phyloP scores from a whole-genome alignment of 1,284 basidiomycete genomes.

The Ceratobasidium sp. region DNA sequence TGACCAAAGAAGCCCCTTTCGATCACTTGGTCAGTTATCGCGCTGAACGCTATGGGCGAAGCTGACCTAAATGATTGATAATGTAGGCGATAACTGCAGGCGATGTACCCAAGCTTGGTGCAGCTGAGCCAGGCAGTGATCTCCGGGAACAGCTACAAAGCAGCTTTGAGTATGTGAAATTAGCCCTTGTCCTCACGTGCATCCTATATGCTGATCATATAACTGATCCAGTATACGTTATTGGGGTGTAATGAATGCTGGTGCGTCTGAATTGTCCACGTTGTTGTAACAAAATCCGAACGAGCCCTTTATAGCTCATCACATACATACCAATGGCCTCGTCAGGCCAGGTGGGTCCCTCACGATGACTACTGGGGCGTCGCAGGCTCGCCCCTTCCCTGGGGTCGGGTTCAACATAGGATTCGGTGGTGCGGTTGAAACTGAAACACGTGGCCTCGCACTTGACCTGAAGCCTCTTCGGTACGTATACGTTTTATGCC shows the following conservation, averaged over 20 bases:
- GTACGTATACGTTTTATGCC: neutral
- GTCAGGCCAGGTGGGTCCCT: conserved; percentile 20
- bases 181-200: no score
- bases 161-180: neutral
- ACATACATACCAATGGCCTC: conserved; percentile 14
- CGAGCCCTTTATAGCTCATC: conserved; percentile 9
- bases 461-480: conserved; percentile 27
- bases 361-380: conserved; percentile 2
- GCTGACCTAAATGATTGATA: neutral
- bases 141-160: conserved; percentile 5
- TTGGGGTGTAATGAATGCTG: conserved; percentile 20
- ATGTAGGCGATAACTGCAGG: conserved; percentile 16
- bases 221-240: conserved; percentile 11
- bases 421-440: conserved; percentile 18
- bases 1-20: conserved; percentile 19
- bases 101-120: neutral
- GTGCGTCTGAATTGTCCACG: neutral
- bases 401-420: neutral
- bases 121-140: neutral
- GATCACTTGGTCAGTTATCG: conserved; percentile 18
- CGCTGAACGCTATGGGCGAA: no score
- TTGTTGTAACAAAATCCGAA: neutral
- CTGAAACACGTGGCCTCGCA: conserved; percentile 16
- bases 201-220: neutral
- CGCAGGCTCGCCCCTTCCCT: neutral